phyloP scores from a whole-genome alignment of 2,329 filamentous ascomycete genomes.

The Bipolaris bicolor region DNA sequence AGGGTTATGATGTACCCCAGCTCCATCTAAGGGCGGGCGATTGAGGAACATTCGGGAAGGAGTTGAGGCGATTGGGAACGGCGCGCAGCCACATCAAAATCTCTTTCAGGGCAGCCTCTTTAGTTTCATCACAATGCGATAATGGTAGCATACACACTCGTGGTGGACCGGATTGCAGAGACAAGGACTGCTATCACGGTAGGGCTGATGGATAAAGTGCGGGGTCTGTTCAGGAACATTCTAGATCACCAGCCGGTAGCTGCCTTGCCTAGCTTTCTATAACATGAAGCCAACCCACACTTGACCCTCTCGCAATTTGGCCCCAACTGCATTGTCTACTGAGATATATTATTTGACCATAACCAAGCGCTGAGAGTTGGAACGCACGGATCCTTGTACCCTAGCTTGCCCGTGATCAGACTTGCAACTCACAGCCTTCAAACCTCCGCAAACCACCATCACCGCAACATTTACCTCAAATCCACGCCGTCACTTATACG shows the following conservation, averaged over 20 bases:
- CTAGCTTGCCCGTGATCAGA: constrained; percentile 5
- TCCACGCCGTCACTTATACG: background rate
- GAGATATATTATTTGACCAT: background rate
- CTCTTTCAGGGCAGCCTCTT: constrained; percentile 8
- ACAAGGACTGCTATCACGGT: constrained; percentile 8
- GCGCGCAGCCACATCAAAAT: constrained; percentile 10
- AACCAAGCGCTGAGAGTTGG: background rate
- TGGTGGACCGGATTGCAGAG: constrained; percentile 8
- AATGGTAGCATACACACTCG: constrained; percentile 8
- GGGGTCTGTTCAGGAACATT: constrained; percentile 12
- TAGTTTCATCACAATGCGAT: constrained; percentile 9
- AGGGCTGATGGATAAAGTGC: constrained; percentile 7
- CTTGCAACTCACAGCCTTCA: background rate
- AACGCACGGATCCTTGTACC: constrained; percentile 5
- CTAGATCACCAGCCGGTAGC: constrained; percentile 11
- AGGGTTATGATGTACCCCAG: constrained; percentile 90
- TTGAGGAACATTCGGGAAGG: constrained; percentile 4
- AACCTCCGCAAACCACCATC: background rate
- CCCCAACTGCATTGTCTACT: background rate
- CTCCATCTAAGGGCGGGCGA: constrained; percentile 9
- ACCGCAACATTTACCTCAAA: background rate
- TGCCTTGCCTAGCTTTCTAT: constrained; percentile 10
- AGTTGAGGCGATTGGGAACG: constrained; percentile 13
- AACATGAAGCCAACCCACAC: constrained; percentile 9
- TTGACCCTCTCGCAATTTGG: constrained; percentile 2